phyloP scores from a whole-genome alignment of 2,329 filamentous ascomycete genomes.

The Nigrograna mackinnonii region DNA sequence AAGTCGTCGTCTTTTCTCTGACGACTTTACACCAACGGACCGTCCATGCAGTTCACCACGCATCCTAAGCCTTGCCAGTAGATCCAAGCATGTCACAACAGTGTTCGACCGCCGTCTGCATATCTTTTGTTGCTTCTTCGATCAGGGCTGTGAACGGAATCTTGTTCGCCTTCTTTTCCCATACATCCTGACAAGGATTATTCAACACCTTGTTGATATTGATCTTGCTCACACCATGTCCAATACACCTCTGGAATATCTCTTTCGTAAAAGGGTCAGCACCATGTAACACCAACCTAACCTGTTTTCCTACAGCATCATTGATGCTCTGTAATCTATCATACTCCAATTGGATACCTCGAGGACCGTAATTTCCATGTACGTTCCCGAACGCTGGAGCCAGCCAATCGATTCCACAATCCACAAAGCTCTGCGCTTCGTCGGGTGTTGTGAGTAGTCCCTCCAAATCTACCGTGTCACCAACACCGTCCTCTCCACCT shows the following conservation, averaged over 20 bases:
- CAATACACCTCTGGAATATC: conserved; percentile 57
- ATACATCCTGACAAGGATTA: conserved; percentile 50
- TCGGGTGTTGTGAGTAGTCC: conserved; percentile 66
- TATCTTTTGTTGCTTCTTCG: conserved; percentile 55
- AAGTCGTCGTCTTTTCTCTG: no score
- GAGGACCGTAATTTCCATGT: conserved; percentile 21
- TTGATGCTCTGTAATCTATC: conserved; percentile 54
- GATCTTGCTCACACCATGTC: conserved; percentile 55
- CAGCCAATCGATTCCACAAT: conserved; percentile 70
- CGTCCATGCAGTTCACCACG: no score
- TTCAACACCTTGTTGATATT: conserved; percentile 62
- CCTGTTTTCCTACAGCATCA: conserved; percentile 47
- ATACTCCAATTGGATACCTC: conserved; percentile 59
- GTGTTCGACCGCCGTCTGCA: conserved; percentile 56
- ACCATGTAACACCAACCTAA: conserved; percentile 58
- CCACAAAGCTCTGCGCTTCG: conserved; percentile 68
- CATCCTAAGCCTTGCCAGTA: conserved; percentile 36
- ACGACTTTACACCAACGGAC: no score
- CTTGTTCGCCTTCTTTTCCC: conserved; percentile 51
- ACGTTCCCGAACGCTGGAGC: conserved; percentile 71
- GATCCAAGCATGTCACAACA: conserved; percentile 54
- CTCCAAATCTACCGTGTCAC: conserved; percentile 65
- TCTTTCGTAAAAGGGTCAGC: conserved; percentile 59
- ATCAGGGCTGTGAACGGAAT: conserved; percentile 54
- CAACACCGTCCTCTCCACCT: conserved; percentile 72